These are phyloP conservation scores for Fusarium anthophilum DNA, from an alignment of 2,329 filamentous ascomycete genomes.

Conservation along the genomic window DNA sequence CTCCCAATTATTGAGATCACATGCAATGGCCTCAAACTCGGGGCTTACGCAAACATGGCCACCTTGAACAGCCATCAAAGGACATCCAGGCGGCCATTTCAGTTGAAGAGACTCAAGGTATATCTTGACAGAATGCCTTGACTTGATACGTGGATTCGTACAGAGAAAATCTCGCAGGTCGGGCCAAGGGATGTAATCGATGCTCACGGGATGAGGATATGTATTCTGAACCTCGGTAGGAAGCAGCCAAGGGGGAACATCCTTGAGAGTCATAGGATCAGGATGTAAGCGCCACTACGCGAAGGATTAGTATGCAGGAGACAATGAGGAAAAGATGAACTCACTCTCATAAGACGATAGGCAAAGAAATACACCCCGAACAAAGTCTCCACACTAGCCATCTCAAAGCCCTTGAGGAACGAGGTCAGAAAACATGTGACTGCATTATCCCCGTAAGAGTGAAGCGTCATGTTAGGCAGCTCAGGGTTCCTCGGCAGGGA, in stretches of 20 bases:
- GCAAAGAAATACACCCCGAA: conserved; percentile 39
- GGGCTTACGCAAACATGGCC: conserved; percentile 32
- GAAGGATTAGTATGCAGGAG: neutral
- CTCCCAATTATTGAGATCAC: conserved; percentile 38
- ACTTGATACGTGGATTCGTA: conserved; percentile 27
- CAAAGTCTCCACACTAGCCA: conserved; percentile 37
- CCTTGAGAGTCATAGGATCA: conserved; percentile 31
- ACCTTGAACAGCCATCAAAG: conserved; percentile 19
- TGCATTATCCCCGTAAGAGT: conserved; percentile 36
- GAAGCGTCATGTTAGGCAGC: conserved; percentile 36
- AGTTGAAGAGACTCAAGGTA: conserved; percentile 36
- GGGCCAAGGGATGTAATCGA: conserved; percentile 42
- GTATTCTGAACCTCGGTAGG: conserved; percentile 38
- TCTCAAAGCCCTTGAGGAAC: conserved; percentile 37
- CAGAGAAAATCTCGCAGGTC: conserved; percentile 37
- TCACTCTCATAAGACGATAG: conserved; percentile 38
- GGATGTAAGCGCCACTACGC: conserved; percentile 39
- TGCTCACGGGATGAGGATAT: conserved; percentile 36
- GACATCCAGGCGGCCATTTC: conserved; percentile 31
- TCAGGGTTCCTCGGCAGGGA: conserved; percentile 38
- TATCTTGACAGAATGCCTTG: conserved; percentile 36
- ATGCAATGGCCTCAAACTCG: conserved; percentile 34
- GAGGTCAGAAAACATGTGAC: conserved; percentile 35
- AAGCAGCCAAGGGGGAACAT: conserved; percentile 34
- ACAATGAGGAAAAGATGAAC: neutral